Percentiles rank a stretch among this genome's conserved stretches.
phyloP scores from a whole-genome alignment of 805 yeast species.

The Kuraishia ogatae region DNA sequence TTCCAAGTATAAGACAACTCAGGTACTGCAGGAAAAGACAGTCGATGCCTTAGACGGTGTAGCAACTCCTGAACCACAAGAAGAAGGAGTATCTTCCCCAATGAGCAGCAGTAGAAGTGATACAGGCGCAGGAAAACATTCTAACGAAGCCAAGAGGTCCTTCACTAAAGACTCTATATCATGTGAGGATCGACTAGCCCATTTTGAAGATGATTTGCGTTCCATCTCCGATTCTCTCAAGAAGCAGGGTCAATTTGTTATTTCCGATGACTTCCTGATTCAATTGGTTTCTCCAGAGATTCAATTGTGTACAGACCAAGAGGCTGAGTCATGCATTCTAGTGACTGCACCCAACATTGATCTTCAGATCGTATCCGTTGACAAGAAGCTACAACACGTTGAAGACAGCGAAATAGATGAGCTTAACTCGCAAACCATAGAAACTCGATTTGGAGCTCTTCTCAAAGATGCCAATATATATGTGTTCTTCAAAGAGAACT shows the following conservation, averaged over 20 bases:
- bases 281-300: constrained; percentile 76
- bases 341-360: constrained; percentile 71
- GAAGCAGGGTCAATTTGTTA: constrained; percentile 25
- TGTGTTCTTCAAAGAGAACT: constrained; percentile 46
- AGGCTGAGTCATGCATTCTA: constrained; percentile 50
- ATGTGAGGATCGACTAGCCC: constrained; percentile 26
- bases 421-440: constrained; percentile 29
- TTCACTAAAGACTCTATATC: constrained; percentile 5
- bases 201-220: constrained; percentile 46
- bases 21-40: constrained; percentile 31
- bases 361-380: constrained; percentile 57
- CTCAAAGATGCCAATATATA: constrained; percentile 66
- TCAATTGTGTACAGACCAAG: constrained; percentile 49
- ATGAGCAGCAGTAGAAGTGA: neutral
- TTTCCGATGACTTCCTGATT: constrained; percentile 51
- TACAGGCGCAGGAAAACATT: neutral
- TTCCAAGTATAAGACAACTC: constrained; percentile 39
- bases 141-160: constrained; percentile 10
- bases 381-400: constrained; percentile 21
- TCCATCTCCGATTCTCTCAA: constrained; percentile 26
- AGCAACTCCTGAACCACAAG: constrained; percentile 2
- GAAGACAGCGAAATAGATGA: constrained; percentile 18
- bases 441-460: constrained; percentile 63
- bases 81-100: neutral
- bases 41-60: neutral